Conservation (phyloP, 768 basidiomycete genomes). For the Suillus sp. region DNA sequence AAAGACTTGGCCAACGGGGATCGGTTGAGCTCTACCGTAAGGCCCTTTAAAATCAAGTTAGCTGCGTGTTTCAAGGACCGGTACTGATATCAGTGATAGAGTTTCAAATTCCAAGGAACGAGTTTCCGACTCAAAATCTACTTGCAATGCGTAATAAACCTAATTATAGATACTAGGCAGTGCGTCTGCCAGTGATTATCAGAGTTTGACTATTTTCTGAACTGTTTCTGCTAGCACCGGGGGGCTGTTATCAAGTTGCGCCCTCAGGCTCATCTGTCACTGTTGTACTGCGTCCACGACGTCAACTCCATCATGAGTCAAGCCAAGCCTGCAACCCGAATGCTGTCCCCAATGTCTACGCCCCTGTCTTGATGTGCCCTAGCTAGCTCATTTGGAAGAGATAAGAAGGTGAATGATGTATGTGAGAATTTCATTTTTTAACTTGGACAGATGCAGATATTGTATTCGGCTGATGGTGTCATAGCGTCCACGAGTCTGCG, state of each 20-base stretch:
- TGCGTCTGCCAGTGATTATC: background rate
- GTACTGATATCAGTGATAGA: background rate
- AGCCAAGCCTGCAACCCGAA: background rate
- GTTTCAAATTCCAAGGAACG: background rate
- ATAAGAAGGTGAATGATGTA: background rate
- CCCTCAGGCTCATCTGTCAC: background rate
- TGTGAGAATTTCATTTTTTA: background rate
- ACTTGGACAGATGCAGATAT: background rate
- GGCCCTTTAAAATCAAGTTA: background rate
- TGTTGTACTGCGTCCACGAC: too few species aligned
- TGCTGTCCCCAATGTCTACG: background rate
- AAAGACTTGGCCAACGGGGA: constrained; percentile 80
- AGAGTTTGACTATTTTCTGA: background rate
- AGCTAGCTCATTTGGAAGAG: background rate
- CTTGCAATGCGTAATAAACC: background rate
- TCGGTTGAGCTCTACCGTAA: constrained; percentile 31
- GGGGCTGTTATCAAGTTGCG: background rate
- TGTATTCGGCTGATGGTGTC: background rate
- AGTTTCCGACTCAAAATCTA: background rate
- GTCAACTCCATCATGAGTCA: background rate
- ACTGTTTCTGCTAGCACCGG: background rate
- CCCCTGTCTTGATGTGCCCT: background rate
- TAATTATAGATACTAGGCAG: background rate
- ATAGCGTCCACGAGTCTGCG: background rate
- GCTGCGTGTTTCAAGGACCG: background rate